Base-by-base conservation (phyloP, 192 early-diverging fungal species). In the Umbelopsis isabellina region DNA sequence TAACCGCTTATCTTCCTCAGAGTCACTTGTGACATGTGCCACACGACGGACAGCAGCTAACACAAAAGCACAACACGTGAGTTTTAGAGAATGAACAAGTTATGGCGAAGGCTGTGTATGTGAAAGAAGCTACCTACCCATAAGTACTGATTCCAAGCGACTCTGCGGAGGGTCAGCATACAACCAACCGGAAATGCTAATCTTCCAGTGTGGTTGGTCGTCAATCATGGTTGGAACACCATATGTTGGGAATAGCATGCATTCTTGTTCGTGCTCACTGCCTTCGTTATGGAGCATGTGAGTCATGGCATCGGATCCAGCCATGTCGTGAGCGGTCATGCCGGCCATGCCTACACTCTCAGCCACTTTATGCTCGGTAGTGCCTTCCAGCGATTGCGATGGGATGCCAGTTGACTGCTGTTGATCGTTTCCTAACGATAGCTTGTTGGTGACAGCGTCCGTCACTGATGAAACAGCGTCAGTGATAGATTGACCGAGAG, bases 161-260 rank as follows among this genome's bases (percentile, higher is more conserved):
- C 72, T 55, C 10, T 67, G 22, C 18, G 51, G 50, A 8, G 77
- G 77, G 15, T 66, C 71, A 37, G 65, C 65, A 72, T 67, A 79
- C 0, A 69, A 46, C 77, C 77, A 79, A 16, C 77, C 77, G 16
- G 51, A 37, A 23, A 79, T 25, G 7, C 35, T 49, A 25, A 68
- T 50, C 68, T 65, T 68, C 77, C 77, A 79, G 9, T 65, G 20
- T 1, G 23, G 64, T 21, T 67, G 20, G 18, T 64, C 47, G 8
- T 67, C 55, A 10, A 70, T 69, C 13, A 35, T 47, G 25, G 65
- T 46, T n/a, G 70, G 30, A 33, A 37, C 21, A 16, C 68, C 77
- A 65, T 79, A 79, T 27, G 69, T 73, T 13, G 77, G 77, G 49
- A 74, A 79, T 0, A 79, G 46, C 66, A 79, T 79, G 46, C 72